Base-by-base conservation (phyloP, 1,284 basidiomycete species). In the Boletus sp. region DNA sequence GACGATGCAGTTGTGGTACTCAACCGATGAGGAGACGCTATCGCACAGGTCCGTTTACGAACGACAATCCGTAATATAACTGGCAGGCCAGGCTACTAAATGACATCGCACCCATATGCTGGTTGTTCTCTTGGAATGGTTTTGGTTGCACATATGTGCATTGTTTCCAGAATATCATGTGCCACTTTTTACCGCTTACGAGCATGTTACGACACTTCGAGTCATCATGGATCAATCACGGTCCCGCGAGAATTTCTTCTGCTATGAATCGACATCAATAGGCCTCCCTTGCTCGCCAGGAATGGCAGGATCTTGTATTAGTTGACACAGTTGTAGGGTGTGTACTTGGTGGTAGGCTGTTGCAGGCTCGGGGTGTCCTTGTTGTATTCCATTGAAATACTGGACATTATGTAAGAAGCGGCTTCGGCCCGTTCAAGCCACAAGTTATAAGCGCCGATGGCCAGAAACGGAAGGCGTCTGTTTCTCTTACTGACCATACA, bases 51-150 rank as follows among this genome's bases (percentile, higher is more conserved):
- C 37, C 37, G n/a, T 39, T n/a, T 18, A 37, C 36, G 7, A 18
- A 37, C 36, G 36, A 37, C 36, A 37, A 1, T 37, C 36, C 16
- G 8, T 8, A 39, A n/a, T 35, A 12, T 13, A 35, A 24, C 57
- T n/a, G n/a, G n/a, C 9, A 54, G 61, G 52, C 3, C 22, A 9
- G 65, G 58, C 6, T 69, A 61, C 49, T 66, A 55, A 66, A 42
- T 15, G 2, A 46, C 15, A 29, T 18, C n/a, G 8, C 16, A 45
- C n/a, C 22, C 7, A 45, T 24, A 20, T 1, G 16, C 33, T 11
- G 11, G 9, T 31, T 24, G 24, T 24, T 42, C 27, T 18, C 8
- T 48, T 48, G 18, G 15, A 51, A 18, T 7, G 12, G 11, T n/a
- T 18, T 27, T 8, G 24, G 22, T 24, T 60, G 39, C 60, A 53